These are phyloP conservation scores for Dioscorea alata DNA, from an alignment of 106 monocot genomes.

Conservation along the genomic window DNA sequence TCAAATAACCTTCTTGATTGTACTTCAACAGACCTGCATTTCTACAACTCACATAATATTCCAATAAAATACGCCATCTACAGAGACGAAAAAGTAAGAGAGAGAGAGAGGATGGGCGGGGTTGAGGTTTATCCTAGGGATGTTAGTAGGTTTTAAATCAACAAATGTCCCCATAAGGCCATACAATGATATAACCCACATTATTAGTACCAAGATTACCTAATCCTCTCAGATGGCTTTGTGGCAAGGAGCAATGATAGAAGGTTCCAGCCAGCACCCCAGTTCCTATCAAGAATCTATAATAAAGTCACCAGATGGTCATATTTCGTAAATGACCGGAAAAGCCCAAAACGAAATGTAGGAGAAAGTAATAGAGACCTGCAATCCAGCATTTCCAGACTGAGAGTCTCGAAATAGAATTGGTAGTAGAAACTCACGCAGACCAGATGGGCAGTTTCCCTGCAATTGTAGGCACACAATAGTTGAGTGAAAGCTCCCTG, in stretches of 20 bases:
- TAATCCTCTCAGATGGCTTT: conserved; percentile 79
- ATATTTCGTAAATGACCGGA: neutral
- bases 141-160: no score
- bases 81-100: no score
- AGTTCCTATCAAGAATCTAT: conserved; percentile 91
- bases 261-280: conserved; percentile 99
- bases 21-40: no score
- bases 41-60: no score
- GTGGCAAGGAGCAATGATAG: conserved; percentile 73
- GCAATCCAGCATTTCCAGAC: conserved; percentile 82
- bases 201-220: conserved; percentile 26
- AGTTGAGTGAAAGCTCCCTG: no score
- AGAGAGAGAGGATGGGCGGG: no score
- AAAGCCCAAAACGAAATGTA: neutral
- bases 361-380: conserved; percentile 35
- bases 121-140: no score
- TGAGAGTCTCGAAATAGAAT: conserved; percentile 61
- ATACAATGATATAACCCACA: no score
- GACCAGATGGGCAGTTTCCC: conserved; percentile 88
- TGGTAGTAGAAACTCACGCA: conserved; percentile 85
- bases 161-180: no score
- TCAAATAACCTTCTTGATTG: no score
- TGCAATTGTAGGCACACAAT: conserved; percentile 1
- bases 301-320: neutral
- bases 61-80: no score